These are phyloP conservation scores for Globisporangium okanoganense DNA, from an alignment of 352 stramenopile species.

Conservation along the genomic window DNA sequence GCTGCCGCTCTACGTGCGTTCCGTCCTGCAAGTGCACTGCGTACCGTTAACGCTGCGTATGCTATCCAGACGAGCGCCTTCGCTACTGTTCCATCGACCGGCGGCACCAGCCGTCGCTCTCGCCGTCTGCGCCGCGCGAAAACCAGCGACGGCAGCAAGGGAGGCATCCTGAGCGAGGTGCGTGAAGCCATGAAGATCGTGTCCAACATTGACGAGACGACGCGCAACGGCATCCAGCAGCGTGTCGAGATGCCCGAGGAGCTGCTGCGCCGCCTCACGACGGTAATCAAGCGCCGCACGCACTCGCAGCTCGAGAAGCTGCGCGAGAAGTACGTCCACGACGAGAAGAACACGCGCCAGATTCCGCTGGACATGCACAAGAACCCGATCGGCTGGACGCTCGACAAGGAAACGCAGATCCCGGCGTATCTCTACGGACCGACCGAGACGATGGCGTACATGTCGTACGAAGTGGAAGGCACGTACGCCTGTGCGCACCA, in stretches of 20 bases:
- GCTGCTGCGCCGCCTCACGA: slow-evolving; percentile 55
- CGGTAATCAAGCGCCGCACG: slow-evolving; percentile 60
- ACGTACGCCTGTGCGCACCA: slow-evolving; percentile 67
- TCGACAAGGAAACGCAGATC: slow-evolving; percentile 64
- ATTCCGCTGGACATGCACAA: slow-evolving; percentile 80
- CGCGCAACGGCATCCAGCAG: slow-evolving; percentile 56
- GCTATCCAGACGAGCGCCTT: slow-evolving; percentile 10
- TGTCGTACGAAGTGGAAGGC: slow-evolving; percentile 72
- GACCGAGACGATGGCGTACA: slow-evolving; percentile 65
- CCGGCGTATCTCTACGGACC: slow-evolving; percentile 65
- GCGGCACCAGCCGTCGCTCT: slow-evolving; percentile 32
- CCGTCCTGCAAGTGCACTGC: slow-evolving; percentile 3
- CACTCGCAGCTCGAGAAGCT: slow-evolving; percentile 76
- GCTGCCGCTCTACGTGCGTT: neutral
- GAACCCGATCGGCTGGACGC: slow-evolving; percentile 70
- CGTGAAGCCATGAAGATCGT: slow-evolving; percentile 40
- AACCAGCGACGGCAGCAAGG: slow-evolving; percentile 11
- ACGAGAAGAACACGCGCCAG: slow-evolving; percentile 40
- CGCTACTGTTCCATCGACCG: neutral
- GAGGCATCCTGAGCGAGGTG: slow-evolving; percentile 26
- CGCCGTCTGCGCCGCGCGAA: slow-evolving; percentile 39
- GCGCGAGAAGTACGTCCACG: slow-evolving; percentile 47
- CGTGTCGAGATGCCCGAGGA: slow-evolving; percentile 71
- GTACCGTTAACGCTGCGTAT: neutral
- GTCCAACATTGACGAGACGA: slow-evolving; percentile 54